phyloP scores from a whole-genome alignment of 495 filamentous ascomycete genomes.

The Podospora pseudoanserina region DNA sequence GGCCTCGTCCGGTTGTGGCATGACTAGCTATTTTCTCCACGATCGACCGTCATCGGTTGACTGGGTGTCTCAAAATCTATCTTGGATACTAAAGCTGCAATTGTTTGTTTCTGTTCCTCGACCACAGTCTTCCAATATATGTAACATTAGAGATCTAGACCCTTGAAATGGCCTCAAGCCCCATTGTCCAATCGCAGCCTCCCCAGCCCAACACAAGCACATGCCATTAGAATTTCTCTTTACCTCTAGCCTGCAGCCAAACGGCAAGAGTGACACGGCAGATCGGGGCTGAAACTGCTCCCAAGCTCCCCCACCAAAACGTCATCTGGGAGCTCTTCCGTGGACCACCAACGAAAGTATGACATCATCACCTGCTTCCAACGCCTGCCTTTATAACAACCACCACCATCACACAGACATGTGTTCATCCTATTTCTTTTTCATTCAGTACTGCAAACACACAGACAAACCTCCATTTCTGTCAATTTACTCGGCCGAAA shows the following conservation, averaged over 20 bases:
- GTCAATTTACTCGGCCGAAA: not conserved
- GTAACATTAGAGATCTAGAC: not conserved
- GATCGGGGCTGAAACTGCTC: not conserved
- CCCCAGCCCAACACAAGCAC: not conserved
- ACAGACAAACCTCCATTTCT: not conserved
- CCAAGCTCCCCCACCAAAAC: slow-evolving; percentile 15
- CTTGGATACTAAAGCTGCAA: not conserved
- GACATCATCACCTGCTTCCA: slow-evolving; percentile 26
- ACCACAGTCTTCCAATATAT: not conserved
- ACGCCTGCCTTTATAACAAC: not conserved
- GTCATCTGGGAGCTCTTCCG: slow-evolving; percentile 13
- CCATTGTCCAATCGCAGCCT: not conserved
- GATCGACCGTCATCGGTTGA: not conserved
- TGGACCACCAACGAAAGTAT: slow-evolving; percentile 17
- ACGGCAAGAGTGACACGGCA: not conserved
- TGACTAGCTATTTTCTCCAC: not conserved
- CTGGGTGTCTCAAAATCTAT: not conserved
- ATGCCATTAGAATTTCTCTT: not conserved
- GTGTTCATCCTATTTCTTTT: not conserved
- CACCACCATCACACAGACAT: slow-evolving; percentile 1
- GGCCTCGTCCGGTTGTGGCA: not conserved
- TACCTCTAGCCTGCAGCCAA: not conserved
- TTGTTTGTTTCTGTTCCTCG: not conserved
- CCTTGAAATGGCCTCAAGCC: not conserved
- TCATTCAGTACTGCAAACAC: slow-evolving; percentile 3